A percentile compares a stretch with the other conserved stretches of the same genome.
Evolutionary conservation across 2,329 filamentous ascomycete species (phyloP).

Genomic region (Aspergillus pseudoterreus): DNA sequence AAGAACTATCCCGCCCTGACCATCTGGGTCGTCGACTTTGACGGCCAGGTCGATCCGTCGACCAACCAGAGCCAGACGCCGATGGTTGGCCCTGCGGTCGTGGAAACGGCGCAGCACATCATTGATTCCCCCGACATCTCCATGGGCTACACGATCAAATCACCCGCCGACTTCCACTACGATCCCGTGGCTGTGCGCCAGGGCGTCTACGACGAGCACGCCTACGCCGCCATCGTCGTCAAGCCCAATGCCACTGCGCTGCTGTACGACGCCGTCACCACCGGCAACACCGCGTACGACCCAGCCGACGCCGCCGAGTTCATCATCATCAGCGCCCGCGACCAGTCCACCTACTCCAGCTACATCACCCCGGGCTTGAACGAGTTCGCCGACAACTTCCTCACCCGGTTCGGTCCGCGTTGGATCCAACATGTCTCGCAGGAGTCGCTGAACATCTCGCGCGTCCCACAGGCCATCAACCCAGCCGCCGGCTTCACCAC

Average conservation of each 20-base stretch:
- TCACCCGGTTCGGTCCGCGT: conserved; percentile 45
- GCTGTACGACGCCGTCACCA: conserved; percentile 52
- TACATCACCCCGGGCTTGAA: conserved; percentile 54
- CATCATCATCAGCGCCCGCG: conserved; percentile 54
- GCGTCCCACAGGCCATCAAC: conserved; percentile 51
- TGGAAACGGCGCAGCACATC: conserved; percentile 44
- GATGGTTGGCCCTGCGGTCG: conserved; percentile 56
- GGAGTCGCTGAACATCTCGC: conserved; percentile 41
- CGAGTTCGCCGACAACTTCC: conserved; percentile 46
- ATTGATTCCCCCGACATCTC: conserved; percentile 32
- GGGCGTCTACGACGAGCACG: conserved; percentile 56
- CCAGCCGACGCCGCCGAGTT: conserved; percentile 57
- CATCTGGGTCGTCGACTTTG: conserved; percentile 62
- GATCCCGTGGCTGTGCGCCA: conserved; percentile 56
- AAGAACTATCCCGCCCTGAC: conserved; percentile 47
- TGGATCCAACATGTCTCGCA: conserved; percentile 36
- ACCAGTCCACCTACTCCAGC: conserved; percentile 52
- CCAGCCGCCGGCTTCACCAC: conserved; percentile 55
- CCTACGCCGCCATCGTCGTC: conserved; percentile 60
- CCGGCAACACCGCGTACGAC: conserved; percentile 57
- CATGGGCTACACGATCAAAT: conserved; percentile 52
- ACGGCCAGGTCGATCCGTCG: conserved; percentile 54
- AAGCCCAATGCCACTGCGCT: conserved; percentile 60
- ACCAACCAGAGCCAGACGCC: conserved; percentile 37
- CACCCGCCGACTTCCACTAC: conserved; percentile 51